These are phyloP conservation scores for Cladosporium sphaerospermum DNA, from an alignment of 2,329 filamentous ascomycete species.

Conservation along the genomic window DNA sequence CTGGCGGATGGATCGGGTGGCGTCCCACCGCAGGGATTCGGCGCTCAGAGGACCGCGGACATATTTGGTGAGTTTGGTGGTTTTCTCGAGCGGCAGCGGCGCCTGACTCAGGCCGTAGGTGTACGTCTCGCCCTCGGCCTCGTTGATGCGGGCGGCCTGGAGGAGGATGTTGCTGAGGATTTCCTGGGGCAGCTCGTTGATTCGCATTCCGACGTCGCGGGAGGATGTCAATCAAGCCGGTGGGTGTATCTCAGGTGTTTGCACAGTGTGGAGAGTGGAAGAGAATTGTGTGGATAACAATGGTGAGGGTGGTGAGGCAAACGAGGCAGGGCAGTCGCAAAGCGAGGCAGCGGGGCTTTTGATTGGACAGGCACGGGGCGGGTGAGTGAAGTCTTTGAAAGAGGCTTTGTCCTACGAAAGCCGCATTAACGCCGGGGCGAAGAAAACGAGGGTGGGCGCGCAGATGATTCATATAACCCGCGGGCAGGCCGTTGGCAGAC, in stretches of 20 bases:
- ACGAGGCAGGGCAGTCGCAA: not conserved
- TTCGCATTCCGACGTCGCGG: constrained; percentile 22
- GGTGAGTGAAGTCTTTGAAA: constrained; percentile 12
- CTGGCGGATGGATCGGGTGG: constrained; percentile 42
- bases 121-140: constrained; percentile 41
- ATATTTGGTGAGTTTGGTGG: constrained; percentile 41
- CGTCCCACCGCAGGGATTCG: constrained; percentile 48
- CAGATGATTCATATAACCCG: constrained; percentile 8
- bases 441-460: not conserved
- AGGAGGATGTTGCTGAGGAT: constrained; percentile 47
- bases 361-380: constrained; percentile 1
- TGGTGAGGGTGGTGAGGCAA: not conserved
- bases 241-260: not conserved
- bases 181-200: constrained; percentile 48
- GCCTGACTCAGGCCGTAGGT: constrained; percentile 49
- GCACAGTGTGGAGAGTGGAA: not conserved
- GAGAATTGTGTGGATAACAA: not conserved
- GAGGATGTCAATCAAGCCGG: not conserved
- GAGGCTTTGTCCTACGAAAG: constrained; percentile 8
- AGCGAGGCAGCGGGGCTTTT: constrained; percentile 5
- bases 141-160: constrained; percentile 43
- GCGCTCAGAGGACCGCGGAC: constrained; percentile 46
- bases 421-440: constrained; percentile 2
- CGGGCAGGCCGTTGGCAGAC: not conserved
- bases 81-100: constrained; percentile 39